These are phyloP conservation scores for Amoeboaphelidium protococcarum DNA, from an alignment of 371 early-diverging fungal genomes.

Conservation along the genomic window DNA sequence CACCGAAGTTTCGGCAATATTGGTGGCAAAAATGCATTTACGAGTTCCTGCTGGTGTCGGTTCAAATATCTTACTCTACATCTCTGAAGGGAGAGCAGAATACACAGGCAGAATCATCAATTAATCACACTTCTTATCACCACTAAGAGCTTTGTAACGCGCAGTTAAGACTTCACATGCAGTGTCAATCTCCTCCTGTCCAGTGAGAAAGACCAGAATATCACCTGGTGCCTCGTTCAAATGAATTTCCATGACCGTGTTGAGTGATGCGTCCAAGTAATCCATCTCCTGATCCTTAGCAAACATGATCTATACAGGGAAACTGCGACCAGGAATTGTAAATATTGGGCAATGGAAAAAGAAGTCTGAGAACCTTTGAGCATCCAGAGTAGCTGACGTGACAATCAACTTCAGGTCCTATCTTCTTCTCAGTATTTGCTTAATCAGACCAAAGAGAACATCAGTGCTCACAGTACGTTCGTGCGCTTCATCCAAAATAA, in stretches of 20 bases:
- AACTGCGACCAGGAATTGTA: slow-evolving; percentile 85
- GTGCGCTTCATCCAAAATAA: slow-evolving; percentile 98
- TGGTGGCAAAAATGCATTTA: slow-evolving; percentile 57
- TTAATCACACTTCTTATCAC: too few relatives aligned
- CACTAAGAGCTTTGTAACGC: slow-evolving; percentile 87
- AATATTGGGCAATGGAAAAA: slow-evolving; percentile 64
- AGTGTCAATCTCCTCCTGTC: slow-evolving; percentile 93
- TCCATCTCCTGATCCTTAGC: slow-evolving; percentile 81
- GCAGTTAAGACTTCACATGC: slow-evolving; percentile 69
- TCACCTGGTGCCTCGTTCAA: slow-evolving; percentile 85
- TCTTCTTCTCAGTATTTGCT: slow-evolving; percentile 45
- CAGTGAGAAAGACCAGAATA: slow-evolving; percentile 90
- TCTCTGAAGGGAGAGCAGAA: slow-evolving; percentile 4
- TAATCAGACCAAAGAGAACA: slow-evolving; percentile 85
- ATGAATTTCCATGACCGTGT: slow-evolving; percentile 89
- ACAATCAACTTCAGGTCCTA: slow-evolving; percentile 78
- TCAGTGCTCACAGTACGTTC: slow-evolving; percentile 94
- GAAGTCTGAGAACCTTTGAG: slow-evolving; percentile 74
- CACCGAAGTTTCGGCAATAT: slow-evolving; percentile 98
- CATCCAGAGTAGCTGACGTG: slow-evolving; percentile 89
- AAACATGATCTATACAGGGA: slow-evolving; percentile 78
- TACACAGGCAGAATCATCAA: slow-evolving; percentile 22
- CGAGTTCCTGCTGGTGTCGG: slow-evolving; percentile 58
- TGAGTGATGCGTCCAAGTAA: slow-evolving; percentile 71
- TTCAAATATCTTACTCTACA: slow-evolving; percentile 1